These are phyloP conservation scores for Penicillium sp. DNA, from an alignment of 2,329 filamentous ascomycete genomes.

Conservation along the genomic window DNA sequence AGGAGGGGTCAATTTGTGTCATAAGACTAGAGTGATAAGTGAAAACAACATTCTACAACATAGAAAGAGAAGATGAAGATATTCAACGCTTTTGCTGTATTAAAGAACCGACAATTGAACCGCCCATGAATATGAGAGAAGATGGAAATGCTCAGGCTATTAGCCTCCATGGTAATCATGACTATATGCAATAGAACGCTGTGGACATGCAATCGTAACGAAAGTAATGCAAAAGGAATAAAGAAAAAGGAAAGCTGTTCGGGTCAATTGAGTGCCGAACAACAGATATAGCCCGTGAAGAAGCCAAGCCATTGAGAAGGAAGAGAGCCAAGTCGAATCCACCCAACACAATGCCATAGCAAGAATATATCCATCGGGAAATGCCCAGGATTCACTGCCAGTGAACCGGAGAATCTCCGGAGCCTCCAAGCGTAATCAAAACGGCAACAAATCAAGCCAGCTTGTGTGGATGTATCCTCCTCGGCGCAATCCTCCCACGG, in stretches of 20 bases:
- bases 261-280: background rate
- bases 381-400: background rate
- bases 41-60: background rate
- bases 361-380: background rate
- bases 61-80: background rate
- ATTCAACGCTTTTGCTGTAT: constrained; percentile 2
- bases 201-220: constrained; percentile 3
- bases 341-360: background rate
- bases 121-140: background rate
- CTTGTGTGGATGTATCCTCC: background rate
- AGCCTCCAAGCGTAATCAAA: background rate
- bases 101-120: background rate
- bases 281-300: background rate
- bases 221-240: background rate
- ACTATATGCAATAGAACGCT: constrained; percentile 7
- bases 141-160: background rate
- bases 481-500: background rate
- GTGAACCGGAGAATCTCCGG: background rate
- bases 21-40: background rate
- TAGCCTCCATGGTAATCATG: constrained; percentile 1
- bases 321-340: background rate
- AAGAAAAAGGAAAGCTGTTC: background rate
- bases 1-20: background rate
- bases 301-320: background rate
- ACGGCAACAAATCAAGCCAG: background rate